A percentile compares a stretch with the other conserved stretches of the same genome.
phyloP scores from a whole-genome alignment of 805 yeast species.

The Suhomyces emberorum region DNA sequence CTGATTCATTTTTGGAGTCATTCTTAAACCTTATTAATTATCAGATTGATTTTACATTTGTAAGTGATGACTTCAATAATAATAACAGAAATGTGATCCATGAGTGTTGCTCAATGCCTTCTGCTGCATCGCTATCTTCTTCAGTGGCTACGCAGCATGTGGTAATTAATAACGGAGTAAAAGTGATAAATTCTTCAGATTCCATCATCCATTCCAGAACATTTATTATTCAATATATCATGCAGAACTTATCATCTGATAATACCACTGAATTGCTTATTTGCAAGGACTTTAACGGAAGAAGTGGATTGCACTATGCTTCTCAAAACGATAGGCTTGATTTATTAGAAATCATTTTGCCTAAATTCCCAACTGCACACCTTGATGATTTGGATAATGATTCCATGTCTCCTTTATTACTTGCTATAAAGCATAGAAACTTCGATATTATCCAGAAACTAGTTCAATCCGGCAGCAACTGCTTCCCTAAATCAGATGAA shows the following conservation, averaged over 20 bases:
- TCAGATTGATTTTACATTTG: conserved; percentile 57
- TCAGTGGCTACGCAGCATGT: conserved; percentile 32
- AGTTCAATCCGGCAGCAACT: conserved; percentile 32
- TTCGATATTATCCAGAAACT: conserved; percentile 37
- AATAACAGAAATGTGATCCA: conserved; percentile 69
- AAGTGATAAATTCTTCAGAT: conserved; percentile 36
- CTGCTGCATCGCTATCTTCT: conserved; percentile 35
- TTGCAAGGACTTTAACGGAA: conserved; percentile 62
- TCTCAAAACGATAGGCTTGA: conserved; percentile 52
- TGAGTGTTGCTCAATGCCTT: conserved; percentile 50
- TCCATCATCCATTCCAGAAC: conserved; percentile 35
- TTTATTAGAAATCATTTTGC: conserved; percentile 41
- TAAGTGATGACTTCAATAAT: conserved; percentile 58
- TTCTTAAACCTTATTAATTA: conserved; percentile 43
- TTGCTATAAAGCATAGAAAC: conserved; percentile 71
- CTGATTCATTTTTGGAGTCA: conserved; percentile 56
- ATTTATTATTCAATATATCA: conserved; percentile 34
- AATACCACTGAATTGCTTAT: conserved; percentile 20
- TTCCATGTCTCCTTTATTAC: conserved; percentile 76
- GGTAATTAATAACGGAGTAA: conserved; percentile 43
- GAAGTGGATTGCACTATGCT: conserved; percentile 86
- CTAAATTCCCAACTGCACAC: conserved; percentile 31
- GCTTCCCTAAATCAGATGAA: conserved; percentile 44
- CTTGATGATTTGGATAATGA: conserved; percentile 62
- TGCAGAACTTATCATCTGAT: conserved; percentile 18